A percentile compares a stretch with the other conserved stretches of the same genome.
Evolutionary conservation across 2,329 filamentous ascomycete species (phyloP).

Genomic region (Aspergillus fumigatiaffinis): DNA sequence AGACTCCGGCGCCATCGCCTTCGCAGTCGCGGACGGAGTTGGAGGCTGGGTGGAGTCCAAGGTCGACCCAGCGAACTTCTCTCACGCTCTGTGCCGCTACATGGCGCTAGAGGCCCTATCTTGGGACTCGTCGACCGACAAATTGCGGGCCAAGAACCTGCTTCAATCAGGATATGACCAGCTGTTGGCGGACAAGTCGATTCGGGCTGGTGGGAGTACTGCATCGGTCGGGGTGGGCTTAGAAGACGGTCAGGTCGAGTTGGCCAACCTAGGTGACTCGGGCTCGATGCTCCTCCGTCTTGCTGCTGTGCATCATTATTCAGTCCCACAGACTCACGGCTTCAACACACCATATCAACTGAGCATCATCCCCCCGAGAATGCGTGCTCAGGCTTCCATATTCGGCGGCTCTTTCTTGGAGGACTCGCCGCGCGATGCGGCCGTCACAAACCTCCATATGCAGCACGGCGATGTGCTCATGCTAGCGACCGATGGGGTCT

Average conservation of each 20-base stretch:
- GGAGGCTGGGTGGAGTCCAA: slow-evolving; percentile 92
- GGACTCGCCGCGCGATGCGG: slow-evolving; percentile 80
- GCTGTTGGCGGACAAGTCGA: slow-evolving; percentile 67
- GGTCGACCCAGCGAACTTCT: slow-evolving; percentile 92
- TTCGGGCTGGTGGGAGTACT: slow-evolving; percentile 83
- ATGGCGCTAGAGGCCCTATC: slow-evolving; percentile 75
- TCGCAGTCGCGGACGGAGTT: slow-evolving; percentile 91
- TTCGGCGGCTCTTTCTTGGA: slow-evolving; percentile 80
- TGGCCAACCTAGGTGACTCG: slow-evolving; percentile 93
- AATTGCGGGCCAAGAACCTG: slow-evolving; percentile 59
- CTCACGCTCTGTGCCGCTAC: slow-evolving; percentile 86
- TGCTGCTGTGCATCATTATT: slow-evolving; percentile 79
- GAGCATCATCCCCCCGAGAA: slow-evolving; percentile 75
- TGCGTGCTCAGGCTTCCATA: slow-evolving; percentile 72
- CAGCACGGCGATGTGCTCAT: slow-evolving; percentile 91
- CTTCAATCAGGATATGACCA: slow-evolving; percentile 82
- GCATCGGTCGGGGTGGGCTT: slow-evolving; percentile 80
- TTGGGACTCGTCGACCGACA: slow-evolving; percentile 41
- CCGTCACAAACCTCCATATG: slow-evolving; percentile 69
- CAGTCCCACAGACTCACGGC: slow-evolving; percentile 84
- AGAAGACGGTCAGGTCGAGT: slow-evolving; percentile 70
- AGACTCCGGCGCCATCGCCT: slow-evolving; percentile 54
- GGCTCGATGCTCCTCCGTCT: slow-evolving; percentile 84
- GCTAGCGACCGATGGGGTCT: slow-evolving; percentile 90
- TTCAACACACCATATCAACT: slow-evolving; percentile 98